These are phyloP conservation scores for Echria macrotheca DNA, from an alignment of 495 filamentous ascomycete species.

Conservation along the genomic window DNA sequence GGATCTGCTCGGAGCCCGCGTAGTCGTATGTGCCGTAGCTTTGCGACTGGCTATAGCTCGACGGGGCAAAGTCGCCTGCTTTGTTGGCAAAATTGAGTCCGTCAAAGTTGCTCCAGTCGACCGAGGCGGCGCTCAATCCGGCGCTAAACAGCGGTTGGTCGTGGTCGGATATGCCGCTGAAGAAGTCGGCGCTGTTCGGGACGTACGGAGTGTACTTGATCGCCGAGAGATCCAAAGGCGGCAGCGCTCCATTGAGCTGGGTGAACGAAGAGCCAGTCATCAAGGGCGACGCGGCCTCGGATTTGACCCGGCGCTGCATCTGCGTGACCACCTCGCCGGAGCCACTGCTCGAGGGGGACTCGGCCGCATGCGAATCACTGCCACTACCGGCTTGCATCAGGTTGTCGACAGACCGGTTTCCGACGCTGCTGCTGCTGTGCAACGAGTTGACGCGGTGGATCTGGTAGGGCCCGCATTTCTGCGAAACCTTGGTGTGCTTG, in stretches of 20 bases:
- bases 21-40: constrained; percentile 66
- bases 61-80: constrained; percentile 50
- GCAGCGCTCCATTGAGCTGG: constrained; percentile 57
- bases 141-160: constrained; percentile 64
- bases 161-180: constrained; percentile 50
- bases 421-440: constrained; percentile 50
- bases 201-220: constrained; percentile 52
- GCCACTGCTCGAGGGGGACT: constrained; percentile 31
- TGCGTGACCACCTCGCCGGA: constrained; percentile 27
- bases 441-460: constrained; percentile 68
- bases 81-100: constrained; percentile 49
- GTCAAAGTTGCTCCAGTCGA: constrained; percentile 72
- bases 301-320: constrained; percentile 53
- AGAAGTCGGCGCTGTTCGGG: constrained; percentile 46
- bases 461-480: constrained; percentile 81
- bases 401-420: constrained; percentile 66
- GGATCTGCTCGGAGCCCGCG: constrained; percentile 45
- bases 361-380: constrained; percentile 28
- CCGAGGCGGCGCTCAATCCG: constrained; percentile 55
- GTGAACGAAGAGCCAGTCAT: constrained; percentile 51
- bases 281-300: constrained; percentile 67
- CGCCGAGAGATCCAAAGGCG: constrained; percentile 57
- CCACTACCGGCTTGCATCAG: constrained; percentile 36
- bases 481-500: constrained; percentile 80
- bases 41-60: constrained; percentile 63